Base-by-base conservation (phyloP, 2,329 filamentous ascomycete genomes). In the Nemania diffusa region DNA sequence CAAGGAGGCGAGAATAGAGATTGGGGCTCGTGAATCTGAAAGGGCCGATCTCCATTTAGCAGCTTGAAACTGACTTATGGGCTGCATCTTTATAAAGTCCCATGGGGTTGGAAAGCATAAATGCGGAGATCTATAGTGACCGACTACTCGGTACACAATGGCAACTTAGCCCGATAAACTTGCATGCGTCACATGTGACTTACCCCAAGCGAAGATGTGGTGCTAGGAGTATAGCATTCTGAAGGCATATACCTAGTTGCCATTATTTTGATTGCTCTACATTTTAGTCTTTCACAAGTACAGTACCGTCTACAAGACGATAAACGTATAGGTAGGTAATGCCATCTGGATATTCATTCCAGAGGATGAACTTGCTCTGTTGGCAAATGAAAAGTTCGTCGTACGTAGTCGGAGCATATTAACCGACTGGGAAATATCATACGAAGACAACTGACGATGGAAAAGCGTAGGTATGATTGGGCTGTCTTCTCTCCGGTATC, bases 141-240 rank as follows among this genome's bases (percentile, higher is more conserved):
- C 32, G 51, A 52, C 50, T 46, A 60, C 37, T 62, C 26, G 50
- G 59, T 55, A 46, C 24, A 24, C 55, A 48, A 24, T 22, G 15
- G 34, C 15, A 20, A 15, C 50, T 56, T 51, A 40, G 37, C 48
- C 48, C 44, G 56, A 60, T 60, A 56, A 44, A 27, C 64, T 64
- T 59, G 40, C 64, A 64, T 64, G 26, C 56, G 26, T 56, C 59
- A 22, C 56, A 48, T 60, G 55, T 59, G 29, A 48, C 40, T 34
- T 50, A 3, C 40, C 55, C 24, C 13, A 15, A 40, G 5, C 22
- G 46, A 66, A 15, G 52, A 48, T 6, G 29, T 8, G 20, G 34
- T 46, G 22, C 27, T 5, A 40, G 29, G 40, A 29, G 3, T 8
- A 55, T 58, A 9, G 2, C 2, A 56, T 29, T 44, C 37, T n/a